Base-by-base conservation (phyloP, 495 filamentous ascomycete species). In the Parathielavia hyrcaniae region DNA sequence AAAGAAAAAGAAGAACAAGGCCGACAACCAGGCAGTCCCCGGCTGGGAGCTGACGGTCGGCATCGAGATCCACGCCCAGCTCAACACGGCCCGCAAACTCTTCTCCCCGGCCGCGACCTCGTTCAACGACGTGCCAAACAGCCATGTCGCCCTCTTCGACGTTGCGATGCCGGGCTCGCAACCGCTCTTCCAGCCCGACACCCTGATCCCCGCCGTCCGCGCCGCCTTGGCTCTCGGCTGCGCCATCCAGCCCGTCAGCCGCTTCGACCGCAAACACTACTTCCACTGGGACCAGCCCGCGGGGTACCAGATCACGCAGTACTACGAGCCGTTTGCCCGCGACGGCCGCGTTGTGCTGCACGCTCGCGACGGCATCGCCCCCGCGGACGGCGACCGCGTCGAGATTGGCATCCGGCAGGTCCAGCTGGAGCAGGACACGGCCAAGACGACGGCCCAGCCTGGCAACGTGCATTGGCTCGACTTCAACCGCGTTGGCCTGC, bases 251-350 rank as follows among this genome's bases (percentile, higher is more conserved):
- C 77, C 71, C 2, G 78, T 79, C 47, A 95, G 89, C 66, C 80
- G 80, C 35, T 99, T 95, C 71, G 93, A 99, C 72, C 81, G 93
- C 50, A 99, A 99, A 69, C 93, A 99, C 66, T 99, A 99, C 69
- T 97, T 97, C 72, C 95, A 97, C 73, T 92, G 91, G 80, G 93
- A 99, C 71, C 93, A 99, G 68, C 93, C 95, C 8, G 77, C 86
- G 0, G 93, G 93, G 0, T 99, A 97, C 71, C 93, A 99, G 70
- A 93, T 99, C 55, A 99, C 93, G 8, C 95, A 99, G 66, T 97
- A 91, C 72, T 96, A 83, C 64, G 81, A 89, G 62, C 91, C 93
- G 0, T 91, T 97, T 68, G 93, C 93, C 0, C 76, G 77, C 55
- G 75, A 91, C 64, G 95, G 93, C 23, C 73, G 71, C 57, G 76